Conservation (phyloP, 495 filamentous ascomycete genomes). For the Penicillium atrosanguineum region DNA sequence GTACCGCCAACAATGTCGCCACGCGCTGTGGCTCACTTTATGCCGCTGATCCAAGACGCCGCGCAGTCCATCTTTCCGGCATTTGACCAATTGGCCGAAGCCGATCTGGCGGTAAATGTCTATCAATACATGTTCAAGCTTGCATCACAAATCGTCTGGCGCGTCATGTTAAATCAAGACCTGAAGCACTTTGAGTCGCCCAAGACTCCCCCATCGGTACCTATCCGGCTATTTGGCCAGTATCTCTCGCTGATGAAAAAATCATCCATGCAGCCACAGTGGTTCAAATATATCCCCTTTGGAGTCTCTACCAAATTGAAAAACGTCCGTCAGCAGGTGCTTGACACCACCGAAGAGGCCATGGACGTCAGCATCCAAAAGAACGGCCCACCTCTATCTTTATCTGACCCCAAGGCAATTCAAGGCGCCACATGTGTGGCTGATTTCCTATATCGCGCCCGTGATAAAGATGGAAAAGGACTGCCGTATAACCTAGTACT, state of each 20-base stretch:
- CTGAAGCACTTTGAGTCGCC: slow-evolving; percentile 46
- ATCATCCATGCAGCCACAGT: slow-evolving; percentile 40
- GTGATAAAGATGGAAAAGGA: slow-evolving; percentile 50
- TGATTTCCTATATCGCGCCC: slow-evolving; percentile 45
- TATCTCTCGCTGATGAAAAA: slow-evolving; percentile 51
- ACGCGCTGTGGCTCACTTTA: slow-evolving; percentile 54
- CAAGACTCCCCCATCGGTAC: slow-evolving; percentile 38
- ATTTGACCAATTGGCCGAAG: slow-evolving; percentile 49
- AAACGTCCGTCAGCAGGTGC: slow-evolving; percentile 17
- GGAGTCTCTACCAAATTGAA: slow-evolving; percentile 45
- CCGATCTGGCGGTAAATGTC: slow-evolving; percentile 49
- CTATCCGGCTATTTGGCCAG: slow-evolving; percentile 37
- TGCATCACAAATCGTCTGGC: slow-evolving; percentile 46
- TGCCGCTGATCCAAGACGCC: slow-evolving; percentile 46
- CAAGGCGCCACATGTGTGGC: slow-evolving; percentile 42
- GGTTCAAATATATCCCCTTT: slow-evolving; percentile 52
- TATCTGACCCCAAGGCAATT: slow-evolving; percentile 27
- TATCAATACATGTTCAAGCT: slow-evolving; percentile 60
- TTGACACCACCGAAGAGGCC: slow-evolving; percentile 31
- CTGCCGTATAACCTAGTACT: slow-evolving; percentile 40
- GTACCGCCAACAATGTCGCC: slow-evolving; percentile 52
- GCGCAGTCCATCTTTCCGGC: slow-evolving; percentile 39
- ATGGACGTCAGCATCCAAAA: slow-evolving; percentile 29
- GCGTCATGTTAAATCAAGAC: slow-evolving; percentile 46
- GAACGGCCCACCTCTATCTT: no score